Evolutionary conservation across 1,139 yeast species (phyloP), one percentile per base, ranked within the genome.

Genomic region (Komagataea norvegica): DNA sequence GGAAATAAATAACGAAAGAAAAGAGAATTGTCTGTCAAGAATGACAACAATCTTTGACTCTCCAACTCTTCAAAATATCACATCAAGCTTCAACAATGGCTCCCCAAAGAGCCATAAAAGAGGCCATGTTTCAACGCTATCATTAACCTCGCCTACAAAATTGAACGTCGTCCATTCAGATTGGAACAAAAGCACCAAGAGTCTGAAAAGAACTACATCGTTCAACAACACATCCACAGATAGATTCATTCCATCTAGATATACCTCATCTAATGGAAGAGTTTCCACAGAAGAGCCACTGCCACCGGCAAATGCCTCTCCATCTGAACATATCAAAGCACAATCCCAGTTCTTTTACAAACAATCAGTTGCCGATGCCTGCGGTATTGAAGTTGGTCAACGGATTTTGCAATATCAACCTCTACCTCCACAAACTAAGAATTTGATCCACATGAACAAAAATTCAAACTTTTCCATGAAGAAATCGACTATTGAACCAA

Each of bases 341-440:
- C 88, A 81, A 56, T 77, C 85, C 2, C 72, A 79, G 27, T 70
- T 76, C 47, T 78, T 81, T 5, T 87, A 87, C 58, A 85, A 84
- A 59, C 78, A 80, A 51, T 82, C 87, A 34, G 95, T 89, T 8
- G 97, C 97, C 0, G 86, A 85, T 58, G 96, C 96, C 0, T 88
- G 96, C 59, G 97, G 97, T 0, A 69, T 89, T 38, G 84, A 85
- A 40, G 76, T 87, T 57, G 83, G 87, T 48, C 83, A 87, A 42
- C 70, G 96, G 45, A 86, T 91, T 30, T 66, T 91, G 43, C 89
- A 87, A 53, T 91, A 84, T 60, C 86, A 86, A 60, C 95, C 95
- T 15, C 67, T 74, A 29, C 91, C 96, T 9, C 97, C 97, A 2
- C 86, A 78, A 50, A 44, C 47, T 25, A 65, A 84, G 17, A 68